phyloP scores from a whole-genome alignment of 495 filamentous ascomycete genomes.

The Chlorociboria aeruginascens region DNA sequence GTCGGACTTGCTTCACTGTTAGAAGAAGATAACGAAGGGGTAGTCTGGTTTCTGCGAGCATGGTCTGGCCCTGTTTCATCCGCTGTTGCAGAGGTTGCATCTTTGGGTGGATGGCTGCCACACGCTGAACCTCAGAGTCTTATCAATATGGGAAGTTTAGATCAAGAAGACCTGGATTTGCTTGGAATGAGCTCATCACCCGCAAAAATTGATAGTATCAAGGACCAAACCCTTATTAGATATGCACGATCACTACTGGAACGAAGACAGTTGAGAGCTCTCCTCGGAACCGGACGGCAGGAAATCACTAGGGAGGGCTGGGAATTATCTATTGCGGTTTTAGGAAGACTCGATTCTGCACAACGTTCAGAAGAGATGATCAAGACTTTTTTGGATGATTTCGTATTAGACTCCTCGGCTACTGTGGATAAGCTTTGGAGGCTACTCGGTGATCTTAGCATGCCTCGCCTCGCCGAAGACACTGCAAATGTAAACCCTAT shows the following conservation, averaged over 20 bases:
- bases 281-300: conserved; percentile 18
- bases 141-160: conserved; percentile 31
- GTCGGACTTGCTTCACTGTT: conserved; percentile 69
- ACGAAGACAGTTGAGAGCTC: conserved; percentile 24
- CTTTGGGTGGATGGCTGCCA: conserved; percentile 62
- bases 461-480: conserved; percentile 57
- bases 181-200: conserved; percentile 33
- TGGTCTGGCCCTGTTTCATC: conserved; percentile 70
- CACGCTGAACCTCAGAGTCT: conserved; percentile 32
- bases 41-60: conserved; percentile 56
- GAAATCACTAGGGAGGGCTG: conserved; percentile 53
- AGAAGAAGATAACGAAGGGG: conserved; percentile 61
- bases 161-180: conserved; percentile 43
- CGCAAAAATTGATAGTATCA: conserved; percentile 37
- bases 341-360: conserved; percentile 59
- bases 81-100: conserved; percentile 69
- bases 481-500: conserved; percentile 53
- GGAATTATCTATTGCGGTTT: conserved; percentile 70
- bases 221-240: conserved; percentile 59
- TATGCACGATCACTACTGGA: conserved; percentile 53
- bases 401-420: conserved; percentile 49
- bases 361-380: conserved; percentile 54
- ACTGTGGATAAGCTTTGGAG: conserved; percentile 66
- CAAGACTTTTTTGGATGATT: conserved; percentile 44
- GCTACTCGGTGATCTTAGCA: conserved; percentile 54